Evolutionary conservation across 441 rosid species (phyloP).

Genomic region (Bruguiera hainesii): DNA sequence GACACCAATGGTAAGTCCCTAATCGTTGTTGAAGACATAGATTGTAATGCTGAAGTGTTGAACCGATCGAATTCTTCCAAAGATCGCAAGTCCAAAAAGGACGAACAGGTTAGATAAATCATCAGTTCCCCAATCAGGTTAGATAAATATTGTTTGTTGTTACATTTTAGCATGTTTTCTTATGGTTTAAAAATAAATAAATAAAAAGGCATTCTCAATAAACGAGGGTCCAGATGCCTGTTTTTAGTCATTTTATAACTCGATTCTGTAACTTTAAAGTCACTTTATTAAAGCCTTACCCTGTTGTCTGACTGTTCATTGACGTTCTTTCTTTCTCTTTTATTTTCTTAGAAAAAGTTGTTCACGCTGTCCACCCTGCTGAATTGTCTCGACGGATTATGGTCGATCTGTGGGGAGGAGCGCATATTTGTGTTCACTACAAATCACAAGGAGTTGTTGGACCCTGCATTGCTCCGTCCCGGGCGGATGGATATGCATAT

Average conservation of each 20-base stretch:
- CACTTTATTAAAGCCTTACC: too few species aligned
- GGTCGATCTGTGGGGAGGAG: background rate
- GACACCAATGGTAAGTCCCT: conserved; percentile 25
- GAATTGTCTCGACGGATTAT: background rate
- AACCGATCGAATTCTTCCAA: conserved; percentile 8
- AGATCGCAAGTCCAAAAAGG: background rate
- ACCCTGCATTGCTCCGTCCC: conserved; percentile 58
- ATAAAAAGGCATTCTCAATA: too few species aligned
- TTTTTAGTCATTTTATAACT: too few species aligned
- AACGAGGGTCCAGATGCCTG: too few species aligned
- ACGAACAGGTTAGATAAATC: too few species aligned
- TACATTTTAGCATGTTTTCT: too few species aligned
- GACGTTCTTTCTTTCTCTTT: too few species aligned
- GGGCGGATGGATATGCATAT: conserved; percentile 77
- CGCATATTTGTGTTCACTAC: conserved; percentile 44
- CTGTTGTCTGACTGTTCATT: too few species aligned
- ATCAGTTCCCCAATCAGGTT: too few species aligned
- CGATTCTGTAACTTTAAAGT: too few species aligned
- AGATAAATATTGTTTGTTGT: too few species aligned
- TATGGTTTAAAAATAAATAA: too few species aligned
- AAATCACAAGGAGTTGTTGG: conserved; percentile 55
- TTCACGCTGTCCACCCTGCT: background rate
- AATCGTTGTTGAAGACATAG: conserved; percentile 40
- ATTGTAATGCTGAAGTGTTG: conserved; percentile 22
- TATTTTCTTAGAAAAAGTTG: background rate